These are phyloP conservation scores for Amphicarpaea edgeworthii DNA, from an alignment of 306 rosid species.

Conservation along the genomic window DNA sequence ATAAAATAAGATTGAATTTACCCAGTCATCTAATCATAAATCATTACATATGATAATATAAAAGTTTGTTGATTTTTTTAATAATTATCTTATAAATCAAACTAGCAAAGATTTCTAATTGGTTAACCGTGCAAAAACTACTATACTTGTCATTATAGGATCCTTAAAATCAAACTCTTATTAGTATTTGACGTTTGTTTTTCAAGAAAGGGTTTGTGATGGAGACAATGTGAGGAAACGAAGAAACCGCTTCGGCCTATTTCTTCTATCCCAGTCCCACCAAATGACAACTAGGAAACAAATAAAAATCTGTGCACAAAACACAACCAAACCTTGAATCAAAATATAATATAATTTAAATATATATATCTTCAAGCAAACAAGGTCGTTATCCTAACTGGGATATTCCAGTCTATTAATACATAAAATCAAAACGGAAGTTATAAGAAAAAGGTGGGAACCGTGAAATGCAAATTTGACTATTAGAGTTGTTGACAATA, in stretches of 20 bases:
- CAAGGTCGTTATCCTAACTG: constrained; percentile 60
- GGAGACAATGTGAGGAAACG: background rate
- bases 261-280: background rate
- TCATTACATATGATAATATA: no score
- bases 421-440: constrained; percentile 52
- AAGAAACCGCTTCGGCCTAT: background rate
- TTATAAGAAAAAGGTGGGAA: constrained; percentile 57
- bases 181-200: background rate
- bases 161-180: background rate
- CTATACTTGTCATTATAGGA: no score
- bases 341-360: constrained; percentile 36
- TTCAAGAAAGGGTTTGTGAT: background rate
- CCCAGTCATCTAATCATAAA: no score
- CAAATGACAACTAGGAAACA: constrained; percentile 4
- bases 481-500: constrained; percentile 70
- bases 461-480: constrained; percentile 64
- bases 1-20: no score
- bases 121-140: no score
- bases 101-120: no score
- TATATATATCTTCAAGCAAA: constrained; percentile 45
- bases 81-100: no score
- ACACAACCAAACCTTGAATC: constrained; percentile 32
- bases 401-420: constrained; percentile 62
- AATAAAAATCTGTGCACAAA: constrained; percentile 12
- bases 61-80: no score